Evolutionary conservation across 2,329 filamentous ascomycete genomes (phyloP), one percentile per base, ranked within the genome.

Genomic region (Curvularia verruculosa): DNA sequence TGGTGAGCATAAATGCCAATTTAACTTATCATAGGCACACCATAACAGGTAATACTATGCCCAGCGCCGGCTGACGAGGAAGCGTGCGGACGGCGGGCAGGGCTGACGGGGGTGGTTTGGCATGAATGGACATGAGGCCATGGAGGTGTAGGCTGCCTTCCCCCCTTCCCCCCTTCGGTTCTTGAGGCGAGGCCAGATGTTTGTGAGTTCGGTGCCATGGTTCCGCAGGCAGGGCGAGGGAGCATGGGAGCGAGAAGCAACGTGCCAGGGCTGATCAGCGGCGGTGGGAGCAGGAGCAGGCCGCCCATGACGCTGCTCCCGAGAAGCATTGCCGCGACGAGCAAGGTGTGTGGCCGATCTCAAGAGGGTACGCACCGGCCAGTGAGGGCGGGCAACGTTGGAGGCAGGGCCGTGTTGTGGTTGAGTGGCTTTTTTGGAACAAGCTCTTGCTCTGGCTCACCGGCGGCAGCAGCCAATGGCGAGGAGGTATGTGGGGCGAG

Each of bases 391-490:
- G 61, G 60, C 67, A 63, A 68, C 67, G 64, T 64, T 69, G 61
- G 52, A 36, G n/a, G 51, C 31, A 36, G 51, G 56, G 53, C 49
- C 63, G 54, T n/a, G n/a, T n/a, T n/a, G n/a, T n/a, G n/a, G n/a
- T 62, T 56, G 61, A 59, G 67, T 64, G 64, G 70, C 70, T 73
- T 69, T 62, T 70, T 73, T 69, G 61, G 67, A 70, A 68, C 70
- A 66, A 37, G 29, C 50, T 26, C 31, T 15, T 9, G 23, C 12
- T 23, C 18, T 21, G 19, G 7, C 51, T 68, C 54, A 67, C 66
- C 63, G 66, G 64, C 60, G 45, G 15, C 24, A 23, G 46, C 47
- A 47, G 28, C 65, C 60, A 68, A 71, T 71, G 37, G 56, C 37
- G 13, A 10, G 45, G 31, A 31, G 44, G 56, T 31, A 36, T 54